A percentile compares a stretch with the other conserved stretches of the same genome.
Evolutionary conservation across 2,329 filamentous ascomycete genomes (phyloP).

Genomic region (Bipolaris zeicola): DNA sequence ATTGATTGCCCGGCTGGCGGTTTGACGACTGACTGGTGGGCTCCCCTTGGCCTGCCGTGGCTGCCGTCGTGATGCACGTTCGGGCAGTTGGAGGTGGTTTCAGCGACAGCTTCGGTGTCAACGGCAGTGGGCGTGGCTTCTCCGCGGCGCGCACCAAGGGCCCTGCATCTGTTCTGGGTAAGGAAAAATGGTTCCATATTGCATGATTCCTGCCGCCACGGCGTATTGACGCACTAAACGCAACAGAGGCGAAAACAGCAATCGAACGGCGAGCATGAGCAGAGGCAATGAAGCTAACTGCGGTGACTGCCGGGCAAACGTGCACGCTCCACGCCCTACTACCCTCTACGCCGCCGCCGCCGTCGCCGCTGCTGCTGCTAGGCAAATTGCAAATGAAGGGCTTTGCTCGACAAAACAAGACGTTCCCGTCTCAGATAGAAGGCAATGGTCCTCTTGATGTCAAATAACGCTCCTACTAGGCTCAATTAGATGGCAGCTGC

Average conservation of each 20-base stretch:
- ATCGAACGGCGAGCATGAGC: no score
- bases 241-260: slow-evolving; percentile 2
- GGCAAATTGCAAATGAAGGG: slow-evolving; percentile 10
- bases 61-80: slow-evolving; percentile 9
- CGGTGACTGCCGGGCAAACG: slow-evolving; percentile 2
- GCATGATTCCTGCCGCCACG: slow-evolving; percentile 3
- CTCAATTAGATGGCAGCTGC: slow-evolving; percentile 14
- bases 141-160: not conserved
- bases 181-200: not conserved
- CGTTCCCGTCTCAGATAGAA: slow-evolving; percentile 30
- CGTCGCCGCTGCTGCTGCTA: not conserved
- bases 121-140: no score
- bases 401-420: slow-evolving; percentile 19
- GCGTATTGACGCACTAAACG: slow-evolving; percentile 7
- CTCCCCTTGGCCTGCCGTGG: not conserved
- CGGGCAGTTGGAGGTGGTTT: slow-evolving; percentile 8
- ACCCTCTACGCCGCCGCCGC: not conserved
- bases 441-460: slow-evolving; percentile 14
- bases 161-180: not conserved
- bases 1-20: no score
- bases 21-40: no score
- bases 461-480: slow-evolving; percentile 24
- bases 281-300: slow-evolving; percentile 2
- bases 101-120: slow-evolving; percentile 1
- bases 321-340: not conserved